phyloP scores from a whole-genome alignment of 345 rosid genomes.

The Pelargonium nanum region DNA sequence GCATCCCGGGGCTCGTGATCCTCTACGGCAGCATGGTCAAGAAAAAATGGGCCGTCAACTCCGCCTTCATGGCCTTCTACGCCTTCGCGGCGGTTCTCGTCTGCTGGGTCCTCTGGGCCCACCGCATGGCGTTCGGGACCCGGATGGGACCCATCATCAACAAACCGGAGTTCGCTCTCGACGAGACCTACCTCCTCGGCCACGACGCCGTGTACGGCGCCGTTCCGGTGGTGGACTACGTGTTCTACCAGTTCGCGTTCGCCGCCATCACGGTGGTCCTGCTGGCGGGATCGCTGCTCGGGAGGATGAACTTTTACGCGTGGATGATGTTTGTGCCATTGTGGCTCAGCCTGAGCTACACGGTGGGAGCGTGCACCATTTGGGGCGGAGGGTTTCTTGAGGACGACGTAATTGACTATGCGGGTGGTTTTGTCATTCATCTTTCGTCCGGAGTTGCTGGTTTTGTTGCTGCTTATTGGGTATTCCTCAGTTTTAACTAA shows the following conservation, averaged over 20 bases:
- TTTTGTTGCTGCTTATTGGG: slow-evolving; percentile 62
- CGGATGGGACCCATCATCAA: slow-evolving; percentile 22
- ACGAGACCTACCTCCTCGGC: slow-evolving; percentile 5
- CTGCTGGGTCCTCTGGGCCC: slow-evolving; percentile 55
- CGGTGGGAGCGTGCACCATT: slow-evolving; percentile 40
- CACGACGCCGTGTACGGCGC: accelerated
- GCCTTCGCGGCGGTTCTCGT: slow-evolving; percentile 42
- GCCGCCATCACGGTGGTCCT: slow-evolving; percentile 54
- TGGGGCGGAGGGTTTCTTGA: slow-evolving; percentile 43
- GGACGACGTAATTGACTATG: slow-evolving; percentile 31
- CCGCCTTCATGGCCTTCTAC: slow-evolving; percentile 56
- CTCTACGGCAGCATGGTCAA: no score
- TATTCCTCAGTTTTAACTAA: no score
- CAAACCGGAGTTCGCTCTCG: slow-evolving; percentile 17
- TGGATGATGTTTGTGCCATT: slow-evolving; percentile 59
- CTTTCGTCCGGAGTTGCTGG: slow-evolving; percentile 69
- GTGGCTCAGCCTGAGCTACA: slow-evolving; percentile 41
- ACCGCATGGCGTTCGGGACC: slow-evolving; percentile 39
- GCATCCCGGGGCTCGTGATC: slow-evolving; percentile 64
- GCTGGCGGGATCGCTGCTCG: slow-evolving; percentile 48
- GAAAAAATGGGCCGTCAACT: no score
- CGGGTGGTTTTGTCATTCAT: slow-evolving; percentile 56
- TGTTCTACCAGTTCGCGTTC: slow-evolving; percentile 46
- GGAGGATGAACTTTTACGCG: slow-evolving; percentile 58
- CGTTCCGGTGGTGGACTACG: slow-evolving; percentile 31